Conservation (phyloP, 768 basidiomycete species). For the Neoboletus subvelutipes region DNA sequence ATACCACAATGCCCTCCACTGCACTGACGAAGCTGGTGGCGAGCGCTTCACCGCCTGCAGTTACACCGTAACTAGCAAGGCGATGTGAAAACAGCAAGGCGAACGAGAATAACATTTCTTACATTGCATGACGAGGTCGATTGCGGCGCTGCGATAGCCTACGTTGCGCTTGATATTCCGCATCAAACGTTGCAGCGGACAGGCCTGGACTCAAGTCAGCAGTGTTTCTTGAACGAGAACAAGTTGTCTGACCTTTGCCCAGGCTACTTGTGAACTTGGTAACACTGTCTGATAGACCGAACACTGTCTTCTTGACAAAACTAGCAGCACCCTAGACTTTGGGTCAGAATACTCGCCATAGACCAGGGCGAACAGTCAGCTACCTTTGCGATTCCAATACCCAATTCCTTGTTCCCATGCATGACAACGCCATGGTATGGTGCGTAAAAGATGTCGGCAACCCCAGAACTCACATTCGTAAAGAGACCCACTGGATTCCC, state of each 20-base stretch:
- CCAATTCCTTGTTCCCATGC: conserved; percentile 93
- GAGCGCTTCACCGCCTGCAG: conserved; percentile 91
- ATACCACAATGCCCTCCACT: conserved; percentile 90
- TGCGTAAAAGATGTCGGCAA: conserved; percentile 98
- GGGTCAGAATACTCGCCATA: conserved; percentile 13
- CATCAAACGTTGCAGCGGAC: conserved; percentile 95
- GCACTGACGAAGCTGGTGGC: conserved; percentile 94
- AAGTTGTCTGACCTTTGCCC: conserved; percentile 70
- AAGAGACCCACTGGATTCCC: conserved; percentile 96
- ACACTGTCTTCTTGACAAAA: conserved; percentile 98
- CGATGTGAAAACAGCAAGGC: neutral
- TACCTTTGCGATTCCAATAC: conserved; percentile 92
- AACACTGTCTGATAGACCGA: conserved; percentile 92
- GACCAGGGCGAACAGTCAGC: neutral
- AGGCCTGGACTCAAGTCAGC: conserved; percentile 54
- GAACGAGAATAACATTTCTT: conserved; percentile 23
- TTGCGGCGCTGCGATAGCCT: conserved; percentile 89
- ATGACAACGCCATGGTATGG: conserved; percentile 96
- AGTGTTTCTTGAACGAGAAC: neutral
- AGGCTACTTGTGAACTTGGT: conserved; percentile 99
- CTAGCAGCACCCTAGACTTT: conserved; percentile 85
- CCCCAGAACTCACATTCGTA: conserved; percentile 96
- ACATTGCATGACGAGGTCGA: conserved; percentile 95
- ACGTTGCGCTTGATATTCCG: conserved; percentile 89
- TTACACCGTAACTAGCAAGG: conserved; percentile 78